A percentile compares a stretch with the other conserved stretches of the same genome.
Conservation (phyloP, 495 filamentous ascomycete genomes). For the Beverwykella pulmonaria region DNA sequence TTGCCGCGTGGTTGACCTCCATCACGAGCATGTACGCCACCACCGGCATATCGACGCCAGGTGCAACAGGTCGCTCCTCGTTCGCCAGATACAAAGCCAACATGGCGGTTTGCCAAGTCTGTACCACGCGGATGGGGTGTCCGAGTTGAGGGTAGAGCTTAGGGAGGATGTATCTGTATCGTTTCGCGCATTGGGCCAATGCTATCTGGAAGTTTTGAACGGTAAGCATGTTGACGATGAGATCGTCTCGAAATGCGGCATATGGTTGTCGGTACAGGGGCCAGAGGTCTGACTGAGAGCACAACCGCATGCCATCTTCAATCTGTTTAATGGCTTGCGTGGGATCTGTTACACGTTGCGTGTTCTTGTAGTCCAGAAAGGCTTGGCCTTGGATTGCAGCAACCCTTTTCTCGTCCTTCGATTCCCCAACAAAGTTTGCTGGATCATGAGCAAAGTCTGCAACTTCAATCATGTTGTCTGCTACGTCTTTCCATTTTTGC, state of each 20-base stretch:
- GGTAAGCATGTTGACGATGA: constrained; percentile 38
- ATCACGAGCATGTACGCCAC: constrained; percentile 41
- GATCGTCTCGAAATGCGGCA: constrained; percentile 38
- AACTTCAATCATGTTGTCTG: constrained; percentile 19
- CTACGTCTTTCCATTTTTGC: constrained; percentile 16
- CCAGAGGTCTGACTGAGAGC: constrained; percentile 29
- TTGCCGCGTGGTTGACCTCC: constrained; percentile 37
- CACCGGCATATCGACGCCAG: constrained; percentile 37
- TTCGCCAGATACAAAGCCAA: constrained; percentile 39
- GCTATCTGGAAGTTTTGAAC: constrained; percentile 20
- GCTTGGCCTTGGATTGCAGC: constrained; percentile 35
- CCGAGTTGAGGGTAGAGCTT: constrained; percentile 39
- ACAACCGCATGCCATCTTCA: constrained; percentile 30
- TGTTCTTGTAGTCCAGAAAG: constrained; percentile 23
- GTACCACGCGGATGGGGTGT: constrained; percentile 47
- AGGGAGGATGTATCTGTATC: constrained; percentile 42
- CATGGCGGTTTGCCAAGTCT: constrained; percentile 44
- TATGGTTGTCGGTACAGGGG: constrained; percentile 39
- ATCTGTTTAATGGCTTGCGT: constrained; percentile 16
- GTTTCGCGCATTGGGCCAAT: constrained; percentile 35
- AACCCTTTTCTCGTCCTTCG: constrained; percentile 10
- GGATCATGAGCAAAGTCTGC: constrained; percentile 6
- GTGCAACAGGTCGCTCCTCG: constrained; percentile 4
- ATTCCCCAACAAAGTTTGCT: constrained; percentile 32
- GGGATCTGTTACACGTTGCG: constrained; percentile 10